Evolutionary conservation across 176 grass and related monocot genomes (phyloP).

Genomic region (Urochloa ruziziensis): DNA sequence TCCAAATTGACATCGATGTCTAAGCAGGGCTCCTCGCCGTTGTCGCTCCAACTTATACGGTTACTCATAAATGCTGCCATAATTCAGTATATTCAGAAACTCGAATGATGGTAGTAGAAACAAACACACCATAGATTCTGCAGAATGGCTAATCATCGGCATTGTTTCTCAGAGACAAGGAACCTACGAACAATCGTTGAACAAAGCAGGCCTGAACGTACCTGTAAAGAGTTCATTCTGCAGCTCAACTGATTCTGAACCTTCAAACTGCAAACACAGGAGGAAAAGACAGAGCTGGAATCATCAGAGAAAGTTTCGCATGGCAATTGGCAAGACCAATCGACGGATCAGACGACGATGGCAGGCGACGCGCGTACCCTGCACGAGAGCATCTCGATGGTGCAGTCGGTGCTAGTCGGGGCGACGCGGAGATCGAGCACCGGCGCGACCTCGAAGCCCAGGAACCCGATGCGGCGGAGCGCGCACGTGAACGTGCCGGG

Average conservation of each 20-base stretch:
- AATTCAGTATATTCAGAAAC: slow-evolving; percentile 1
- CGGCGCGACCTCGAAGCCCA: slow-evolving; percentile 72
- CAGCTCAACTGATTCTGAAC: slow-evolving; percentile 55
- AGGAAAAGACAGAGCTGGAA: background rate
- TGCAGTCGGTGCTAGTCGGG: slow-evolving; percentile 59
- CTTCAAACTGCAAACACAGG: slow-evolving; percentile 59
- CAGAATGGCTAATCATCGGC: background rate
- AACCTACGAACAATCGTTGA: background rate
- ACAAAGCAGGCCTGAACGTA: background rate
- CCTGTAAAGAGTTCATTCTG: slow-evolving; percentile 83
- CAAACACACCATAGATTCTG: background rate
- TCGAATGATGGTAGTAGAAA: background rate
- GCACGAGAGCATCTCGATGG: slow-evolving; percentile 87
- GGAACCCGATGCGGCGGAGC: slow-evolving; percentile 60
- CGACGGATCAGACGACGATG: background rate
- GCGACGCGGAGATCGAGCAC: slow-evolving; percentile 71
- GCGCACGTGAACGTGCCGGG: slow-evolving; percentile 56
- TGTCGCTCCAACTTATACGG: slow-evolving; percentile 64
- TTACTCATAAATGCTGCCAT: slow-evolving; percentile 76
- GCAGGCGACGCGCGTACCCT: slow-evolving; percentile 27
- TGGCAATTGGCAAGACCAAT: background rate
- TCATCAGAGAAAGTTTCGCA: background rate
- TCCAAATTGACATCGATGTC: slow-evolving; percentile 74
- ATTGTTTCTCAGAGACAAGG: background rate
- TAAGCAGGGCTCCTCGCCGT: slow-evolving; percentile 52